phyloP scores from a whole-genome alignment of 768 basidiomycete species.

The Lactifluus volemus region DNA sequence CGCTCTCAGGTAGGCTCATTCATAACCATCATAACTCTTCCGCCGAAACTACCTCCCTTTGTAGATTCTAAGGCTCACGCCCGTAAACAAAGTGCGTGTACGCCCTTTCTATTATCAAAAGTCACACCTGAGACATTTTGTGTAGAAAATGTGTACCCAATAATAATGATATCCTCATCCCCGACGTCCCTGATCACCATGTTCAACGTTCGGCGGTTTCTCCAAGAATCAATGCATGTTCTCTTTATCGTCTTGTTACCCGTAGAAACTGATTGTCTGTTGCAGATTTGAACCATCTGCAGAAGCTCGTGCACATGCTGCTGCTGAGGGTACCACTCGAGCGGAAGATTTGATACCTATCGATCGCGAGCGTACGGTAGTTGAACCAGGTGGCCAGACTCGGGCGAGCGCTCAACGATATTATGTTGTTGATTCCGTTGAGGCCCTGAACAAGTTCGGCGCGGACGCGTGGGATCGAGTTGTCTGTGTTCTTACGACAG shows the following conservation, averaged over 20 bases:
- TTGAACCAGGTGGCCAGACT: conserved; percentile 58
- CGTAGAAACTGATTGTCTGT: not conserved
- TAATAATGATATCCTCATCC: conserved; percentile 95
- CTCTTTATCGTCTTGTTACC: not conserved
- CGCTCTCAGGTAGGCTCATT: conserved; percentile 29
- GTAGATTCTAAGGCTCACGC: conserved; percentile 52
- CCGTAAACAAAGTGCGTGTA: conserved; percentile 58
- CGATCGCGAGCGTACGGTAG: conserved; percentile 70
- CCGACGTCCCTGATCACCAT: conserved; percentile 94
- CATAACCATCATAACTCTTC: not conserved
- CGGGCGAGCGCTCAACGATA: conserved; percentile 46
- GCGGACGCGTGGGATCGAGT: conserved; percentile 95
- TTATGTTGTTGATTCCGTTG: conserved; percentile 85
- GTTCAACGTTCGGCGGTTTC: conserved; percentile 92
- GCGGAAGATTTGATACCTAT: conserved; percentile 85
- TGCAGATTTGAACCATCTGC: conserved; percentile 59
- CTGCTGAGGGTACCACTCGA: conserved; percentile 59
- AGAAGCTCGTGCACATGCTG: conserved; percentile 59
- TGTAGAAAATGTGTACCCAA: conserved; percentile 73
- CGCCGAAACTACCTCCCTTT: not conserved
- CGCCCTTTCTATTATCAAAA: not conserved
- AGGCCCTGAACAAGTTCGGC: conserved; percentile 87
- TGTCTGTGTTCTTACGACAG: conserved; percentile 96
- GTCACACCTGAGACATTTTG: not conserved
- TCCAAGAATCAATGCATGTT: conserved; percentile 74